Base-by-base conservation (phyloP, 176 grass and related monocot species). In the Oryza coarctata region DNA sequence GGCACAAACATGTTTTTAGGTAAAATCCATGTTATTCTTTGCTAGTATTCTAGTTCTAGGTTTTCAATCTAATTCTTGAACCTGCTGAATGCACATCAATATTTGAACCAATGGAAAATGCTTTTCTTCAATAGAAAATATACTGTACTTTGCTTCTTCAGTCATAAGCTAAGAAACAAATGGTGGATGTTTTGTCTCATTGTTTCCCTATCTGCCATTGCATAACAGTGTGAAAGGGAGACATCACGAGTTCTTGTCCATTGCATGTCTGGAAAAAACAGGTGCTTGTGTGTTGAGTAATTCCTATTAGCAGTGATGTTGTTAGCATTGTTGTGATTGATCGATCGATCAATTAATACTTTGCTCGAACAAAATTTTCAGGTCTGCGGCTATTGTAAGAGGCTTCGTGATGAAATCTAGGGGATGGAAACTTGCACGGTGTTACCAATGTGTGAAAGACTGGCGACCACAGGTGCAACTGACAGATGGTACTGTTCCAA, bases 261-360 rank as follows among this genome's bases (percentile, higher is more conserved):
- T 86, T 97, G 94, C 74, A 94, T 97, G 91, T 88, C 84, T 41
- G 94, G 94, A 30, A 97, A 84, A 87, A 97, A 78, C 70, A 94
- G 94, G 94, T 97, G 63, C 68, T 76, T 92, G 32, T 14, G 63
- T 65, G 12, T 92, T 17, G 23, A 68, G 23, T 76, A 58, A 10
- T 31, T 74, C 55, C 39, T 18, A 32, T 35, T 66, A 70, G 47
- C 39, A 75, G 25, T 74, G 28, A 82, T 22, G 12, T 47, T 66
- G 41, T 81, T 63, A 71, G 14, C 13, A 60, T 60, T 77, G 10
- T 82, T 77, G 60, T 45, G 13, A 86, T 65, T 86, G n/a, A n/a
- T n/a, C n/a, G n/a, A n/a, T n/a, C n/a, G 44, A 65, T 66, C 73
- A 35, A 62, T 47, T 9, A 68, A 70, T 78, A 41, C 79, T 79